Evolutionary conservation across 345 rosid species (phyloP), one percentile per base, ranked within the genome.

Genomic region (Acer campestre): DNA sequence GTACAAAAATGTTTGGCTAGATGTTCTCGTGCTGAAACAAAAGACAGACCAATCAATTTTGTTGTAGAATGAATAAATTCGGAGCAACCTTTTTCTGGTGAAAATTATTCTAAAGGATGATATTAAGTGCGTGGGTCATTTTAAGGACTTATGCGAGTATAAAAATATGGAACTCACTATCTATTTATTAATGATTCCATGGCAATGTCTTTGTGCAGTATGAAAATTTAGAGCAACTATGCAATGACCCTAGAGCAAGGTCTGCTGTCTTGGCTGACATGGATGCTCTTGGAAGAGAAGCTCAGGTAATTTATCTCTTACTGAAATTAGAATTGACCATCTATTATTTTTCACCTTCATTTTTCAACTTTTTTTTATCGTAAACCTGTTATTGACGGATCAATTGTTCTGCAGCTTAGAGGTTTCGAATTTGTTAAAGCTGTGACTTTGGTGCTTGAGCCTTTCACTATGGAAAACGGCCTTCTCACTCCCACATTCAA

Each of bases 371-470:
- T 22, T 69, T 22, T 14, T 25, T 12, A 13, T 38, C 1, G 11
- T 65, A 10, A 25, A 17, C 16, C 16, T 56, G 73, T 17, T 53
- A 44, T 38, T n/a, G 75, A 73, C 42, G 56, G 53, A 40, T 68
- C 16, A 55, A 65, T 55, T 70, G 11, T 65, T 35, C 31, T 75
- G 75, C 91, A 92, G 97, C 81, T 92, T 77, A 81, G 99, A 87
- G 99, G 98, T 70, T 96, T 96, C 29, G 99, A 96, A 86, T 92
- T 92, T 82, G 98, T 85, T 18, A 94, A 96, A 81, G 98, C 97
- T 1, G 88, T 94, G 80, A 92, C 94, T n/a, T 78, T 96, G 86
- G 98, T 91, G 80, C 77, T 51, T 2, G 98, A 96, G 78, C 94
- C 97, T 11, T 90, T 94, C 81, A 87, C 97, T 0, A 7, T 90